Evolutionary conservation across 2,329 filamentous ascomycete genomes (phyloP).

Genomic region (Neonectria punicea): DNA sequence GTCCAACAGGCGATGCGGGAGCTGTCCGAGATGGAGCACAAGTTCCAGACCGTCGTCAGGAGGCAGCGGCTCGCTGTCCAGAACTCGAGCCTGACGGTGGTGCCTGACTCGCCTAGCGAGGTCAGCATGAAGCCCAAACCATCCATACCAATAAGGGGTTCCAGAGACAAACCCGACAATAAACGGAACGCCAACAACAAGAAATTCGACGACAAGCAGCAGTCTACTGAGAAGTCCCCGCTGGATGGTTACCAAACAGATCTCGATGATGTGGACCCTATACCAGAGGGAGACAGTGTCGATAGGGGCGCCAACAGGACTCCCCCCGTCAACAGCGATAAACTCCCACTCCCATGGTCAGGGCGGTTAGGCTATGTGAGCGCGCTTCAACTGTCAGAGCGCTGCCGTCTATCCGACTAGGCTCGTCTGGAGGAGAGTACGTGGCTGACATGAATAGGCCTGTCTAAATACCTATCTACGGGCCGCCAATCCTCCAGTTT

Average conservation of each 20-base stretch:
- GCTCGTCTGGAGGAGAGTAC: not conserved
- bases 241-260: constrained; percentile 39
- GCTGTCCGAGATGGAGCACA: constrained; percentile 61
- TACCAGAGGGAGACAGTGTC: constrained; percentile 35
- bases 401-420: constrained; percentile 21
- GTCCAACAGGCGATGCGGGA: constrained; percentile 55
- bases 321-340: constrained; percentile 84
- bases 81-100: constrained; percentile 47
- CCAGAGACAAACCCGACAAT: not conserved
- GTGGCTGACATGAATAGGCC: constrained; percentile 61
- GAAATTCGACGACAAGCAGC: constrained; percentile 12
- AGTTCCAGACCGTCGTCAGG: constrained; percentile 55
- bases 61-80: constrained; percentile 60
- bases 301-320: constrained; percentile 63
- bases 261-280: constrained; percentile 34
- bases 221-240: constrained; percentile 32
- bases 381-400: constrained; percentile 20
- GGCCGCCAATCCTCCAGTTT: constrained; percentile 82
- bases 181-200: constrained; percentile 10
- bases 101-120: not conserved
- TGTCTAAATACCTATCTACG: constrained; percentile 94
- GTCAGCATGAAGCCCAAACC: constrained; percentile 21
- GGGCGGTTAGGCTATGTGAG: constrained; percentile 88
- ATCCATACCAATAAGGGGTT: not conserved
- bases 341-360: constrained; percentile 89